phyloP scores from a whole-genome alignment of 305 asterid genomes.

The Euphrasia arctica region DNA sequence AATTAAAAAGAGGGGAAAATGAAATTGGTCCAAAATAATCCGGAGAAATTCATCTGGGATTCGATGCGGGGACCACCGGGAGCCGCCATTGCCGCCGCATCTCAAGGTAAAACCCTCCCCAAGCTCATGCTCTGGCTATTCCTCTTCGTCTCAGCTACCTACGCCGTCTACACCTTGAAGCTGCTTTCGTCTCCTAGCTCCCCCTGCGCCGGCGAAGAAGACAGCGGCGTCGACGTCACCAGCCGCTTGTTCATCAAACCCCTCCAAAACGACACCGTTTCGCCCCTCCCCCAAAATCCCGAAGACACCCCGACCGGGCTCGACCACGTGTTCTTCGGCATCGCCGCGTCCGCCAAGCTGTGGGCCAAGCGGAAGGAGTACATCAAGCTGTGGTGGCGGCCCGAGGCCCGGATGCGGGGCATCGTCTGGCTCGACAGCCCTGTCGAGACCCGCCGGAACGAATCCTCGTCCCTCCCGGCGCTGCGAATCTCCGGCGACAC shows the following conservation, averaged over 20 bases:
- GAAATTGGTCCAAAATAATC: slow-evolving; percentile 44
- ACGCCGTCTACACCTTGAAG: slow-evolving; percentile 61
- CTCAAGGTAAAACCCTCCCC: slow-evolving; percentile 43
- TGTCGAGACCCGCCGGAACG: slow-evolving; percentile 40
- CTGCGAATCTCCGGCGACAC: slow-evolving; percentile 75
- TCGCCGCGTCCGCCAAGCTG: slow-evolving; percentile 80
- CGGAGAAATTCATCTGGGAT: slow-evolving; percentile 64
- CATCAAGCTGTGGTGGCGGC: slow-evolving; percentile 85
- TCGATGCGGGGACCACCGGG: slow-evolving; percentile 39
- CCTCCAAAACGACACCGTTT: slow-evolving; percentile 12
- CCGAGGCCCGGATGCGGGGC: slow-evolving; percentile 62
- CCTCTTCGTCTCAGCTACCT: slow-evolving; percentile 59
- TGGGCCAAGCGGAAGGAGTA: slow-evolving; percentile 75
- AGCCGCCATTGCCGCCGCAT: slow-evolving; percentile 25
- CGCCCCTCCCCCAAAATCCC: not conserved
- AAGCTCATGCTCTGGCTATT: slow-evolving; percentile 64
- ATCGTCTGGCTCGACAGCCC: slow-evolving; percentile 73
- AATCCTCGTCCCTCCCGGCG: slow-evolving; percentile 46
- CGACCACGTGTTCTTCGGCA: slow-evolving; percentile 79
- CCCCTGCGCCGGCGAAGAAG: slow-evolving; percentile 36
- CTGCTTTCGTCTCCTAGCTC: slow-evolving; percentile 50
- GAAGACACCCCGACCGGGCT: slow-evolving; percentile 39
- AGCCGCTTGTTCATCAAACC: slow-evolving; percentile 18
- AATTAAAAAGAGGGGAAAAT: slow-evolving; percentile 21
- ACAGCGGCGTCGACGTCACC: too few relatives aligned